Evolutionary conservation across 2,329 filamentous ascomycete genomes (phyloP), one percentile per base, ranked within the genome.

Genomic region (Colletotrichum magnum): DNA sequence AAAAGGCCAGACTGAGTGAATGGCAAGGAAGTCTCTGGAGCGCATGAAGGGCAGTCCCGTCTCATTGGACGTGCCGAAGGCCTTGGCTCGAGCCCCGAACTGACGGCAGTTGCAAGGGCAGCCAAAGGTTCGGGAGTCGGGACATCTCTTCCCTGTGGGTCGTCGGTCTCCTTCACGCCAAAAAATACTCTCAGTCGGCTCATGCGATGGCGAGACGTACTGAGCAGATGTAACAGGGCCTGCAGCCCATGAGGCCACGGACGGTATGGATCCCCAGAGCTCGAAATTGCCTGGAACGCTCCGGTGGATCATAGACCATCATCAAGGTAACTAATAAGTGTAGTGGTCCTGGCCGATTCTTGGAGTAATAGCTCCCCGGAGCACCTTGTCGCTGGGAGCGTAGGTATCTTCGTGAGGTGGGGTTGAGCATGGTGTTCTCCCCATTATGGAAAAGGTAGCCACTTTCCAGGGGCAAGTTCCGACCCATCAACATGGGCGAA

Each of bases 91-190:
- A n/a, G 7, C 45, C 28, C 18, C 18, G 41, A 47, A 59, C 36
- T 41, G 47, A 36, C 41, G 62, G 47, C 54, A 51, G 36, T 65
- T 36, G 32, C 45, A 18, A 59, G 51, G 54, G 26, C 54, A 12
- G 45, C 57, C 50, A n/a, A 18, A 24, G 39, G 36, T 59, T 47
- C 36, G 59, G 47, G 45, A 36, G 32, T 36, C 32, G 32, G 32
- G 32, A 36, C 32, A 36, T 36, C 63, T 26, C 32, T 58, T 41
- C 21, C 21, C 41, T 48, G 28, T 62, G 50, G 41, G 45, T 51
- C 58, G 28, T 62, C 41, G 41, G 45, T 51, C 58, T 56, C 21
- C 28, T n/a, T 50, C 57, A 16, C 18, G 50, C 50, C 64, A 39
- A 54, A 28, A 66, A 48, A 62, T 18, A 36, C 26, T 13, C 28